Percentiles rank a stretch among this genome's conserved stretches.
These are phyloP conservation scores for Starmerella lactis-condensi DNA, from an alignment of 805 yeast species.

Conservation along the genomic window DNA sequence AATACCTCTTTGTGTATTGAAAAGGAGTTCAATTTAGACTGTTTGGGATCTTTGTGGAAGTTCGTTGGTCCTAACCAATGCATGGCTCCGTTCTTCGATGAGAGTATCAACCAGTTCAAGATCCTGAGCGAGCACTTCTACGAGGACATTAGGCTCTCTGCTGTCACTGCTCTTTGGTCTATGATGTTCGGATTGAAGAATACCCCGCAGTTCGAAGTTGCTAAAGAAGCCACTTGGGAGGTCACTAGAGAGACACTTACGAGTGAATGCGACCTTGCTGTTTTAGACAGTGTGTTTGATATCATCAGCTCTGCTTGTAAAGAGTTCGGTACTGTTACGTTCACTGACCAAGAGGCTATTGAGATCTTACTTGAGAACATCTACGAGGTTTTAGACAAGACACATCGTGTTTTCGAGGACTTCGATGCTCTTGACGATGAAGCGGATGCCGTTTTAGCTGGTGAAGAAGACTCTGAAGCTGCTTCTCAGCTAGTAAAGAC, in stretches of 20 bases:
- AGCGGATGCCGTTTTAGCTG: conserved; percentile 36
- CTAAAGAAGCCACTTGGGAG: conserved; percentile 44
- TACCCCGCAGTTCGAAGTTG: conserved; percentile 36
- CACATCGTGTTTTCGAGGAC: conserved; percentile 34
- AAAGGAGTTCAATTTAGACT: conserved; percentile 80
- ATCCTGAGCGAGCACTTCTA: conserved; percentile 72
- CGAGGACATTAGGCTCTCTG: conserved; percentile 71
- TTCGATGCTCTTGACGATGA: conserved; percentile 39
- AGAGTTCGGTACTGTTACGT: conserved; percentile 50
- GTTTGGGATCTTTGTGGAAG: conserved; percentile 62
- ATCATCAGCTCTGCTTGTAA: conserved; percentile 48
- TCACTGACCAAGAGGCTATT: conserved; percentile 37
- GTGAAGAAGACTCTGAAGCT: conserved; percentile 34
- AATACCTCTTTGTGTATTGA: conserved; percentile 91
- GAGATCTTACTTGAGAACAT: conserved; percentile 55
- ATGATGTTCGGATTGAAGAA: conserved; percentile 47
- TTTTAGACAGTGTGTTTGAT: conserved; percentile 65
- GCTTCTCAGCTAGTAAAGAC: conserved; percentile 64
- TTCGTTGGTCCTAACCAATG: conserved; percentile 39
- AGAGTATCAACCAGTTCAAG: conserved; percentile 31
- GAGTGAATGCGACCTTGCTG: conserved; percentile 68
- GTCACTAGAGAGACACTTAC: conserved; percentile 43
- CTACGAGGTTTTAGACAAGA: conserved; percentile 55
- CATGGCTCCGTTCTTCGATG: conserved; percentile 11
- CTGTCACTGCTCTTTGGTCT: conserved; percentile 67